Evolutionary conservation across 176 grass and related monocot genomes (phyloP).

Genomic region (Raddia guianensis): DNA sequence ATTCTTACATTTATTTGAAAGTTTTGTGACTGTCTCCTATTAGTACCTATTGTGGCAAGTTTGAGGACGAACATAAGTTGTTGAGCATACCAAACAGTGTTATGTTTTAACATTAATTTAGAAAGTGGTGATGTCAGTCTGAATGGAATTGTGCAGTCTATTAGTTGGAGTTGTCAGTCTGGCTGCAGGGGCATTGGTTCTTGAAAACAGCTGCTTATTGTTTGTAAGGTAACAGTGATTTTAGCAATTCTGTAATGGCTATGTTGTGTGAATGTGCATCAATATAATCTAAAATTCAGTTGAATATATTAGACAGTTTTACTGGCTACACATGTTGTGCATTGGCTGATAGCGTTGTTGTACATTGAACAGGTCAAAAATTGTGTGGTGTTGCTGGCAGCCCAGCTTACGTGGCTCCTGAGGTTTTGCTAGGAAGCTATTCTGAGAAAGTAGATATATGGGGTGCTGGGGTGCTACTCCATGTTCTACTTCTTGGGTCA

Average conservation of each 20-base stretch:
- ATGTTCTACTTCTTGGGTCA: slow-evolving; percentile 73
- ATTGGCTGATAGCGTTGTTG: slow-evolving; percentile 28
- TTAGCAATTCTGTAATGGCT: background rate
- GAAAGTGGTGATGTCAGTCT: slow-evolving; percentile 29
- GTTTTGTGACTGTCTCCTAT: background rate
- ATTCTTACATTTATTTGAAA: background rate
- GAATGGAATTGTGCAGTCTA: slow-evolving; percentile 18
- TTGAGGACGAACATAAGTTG: background rate
- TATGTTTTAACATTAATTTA: slow-evolving; percentile 34
- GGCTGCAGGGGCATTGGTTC: background rate
- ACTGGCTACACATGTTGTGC: background rate
- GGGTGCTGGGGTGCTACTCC: slow-evolving; percentile 83
- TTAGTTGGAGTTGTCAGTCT: slow-evolving; percentile 28
- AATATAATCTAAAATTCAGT: background rate
- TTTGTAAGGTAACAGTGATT: slow-evolving; percentile 27
- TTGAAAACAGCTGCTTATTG: slow-evolving; percentile 29
- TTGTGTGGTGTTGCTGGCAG: slow-evolving; percentile 86
- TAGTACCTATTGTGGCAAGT: background rate
- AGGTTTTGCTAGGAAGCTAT: slow-evolving; percentile 83
- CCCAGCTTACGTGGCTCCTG: slow-evolving; percentile 94
- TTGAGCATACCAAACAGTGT: slow-evolving; percentile 3
- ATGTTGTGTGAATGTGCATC: slow-evolving; percentile 7
- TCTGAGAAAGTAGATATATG: slow-evolving; percentile 95
- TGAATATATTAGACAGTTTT: background rate
- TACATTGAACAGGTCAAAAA: slow-evolving; percentile 72